Conservation (phyloP, 2,329 filamentous ascomycete genomes). For the Fusarium sacchari region DNA sequence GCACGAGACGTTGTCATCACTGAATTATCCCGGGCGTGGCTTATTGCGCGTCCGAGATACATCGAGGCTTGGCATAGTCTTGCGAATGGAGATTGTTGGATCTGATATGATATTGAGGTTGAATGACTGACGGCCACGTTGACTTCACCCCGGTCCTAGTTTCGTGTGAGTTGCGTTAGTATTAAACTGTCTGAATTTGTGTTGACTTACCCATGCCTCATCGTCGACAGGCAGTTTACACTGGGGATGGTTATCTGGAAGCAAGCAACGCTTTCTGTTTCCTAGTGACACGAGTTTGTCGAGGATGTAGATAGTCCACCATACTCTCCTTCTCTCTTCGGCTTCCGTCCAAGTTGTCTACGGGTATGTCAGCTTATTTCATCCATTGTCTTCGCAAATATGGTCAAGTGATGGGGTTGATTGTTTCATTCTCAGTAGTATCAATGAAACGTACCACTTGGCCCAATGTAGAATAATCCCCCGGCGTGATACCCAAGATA, state of each 20-base stretch:
- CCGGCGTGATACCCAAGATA: not conserved
- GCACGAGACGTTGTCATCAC: not conserved
- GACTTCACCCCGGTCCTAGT: not conserved
- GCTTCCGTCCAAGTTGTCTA: not conserved
- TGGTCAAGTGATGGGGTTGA: accelerated
- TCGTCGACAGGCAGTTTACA: not conserved
- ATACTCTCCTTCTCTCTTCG: not conserved
- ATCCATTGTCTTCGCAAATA: accelerated
- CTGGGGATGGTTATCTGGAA: accelerated
- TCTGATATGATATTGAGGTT: not conserved
- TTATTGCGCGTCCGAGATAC: not conserved
- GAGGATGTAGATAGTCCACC: not conserved
- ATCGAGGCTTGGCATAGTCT: not conserved
- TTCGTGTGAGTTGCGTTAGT: accelerated
- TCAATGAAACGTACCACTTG: not conserved
- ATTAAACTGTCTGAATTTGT: accelerated
- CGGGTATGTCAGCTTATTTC: accelerated
- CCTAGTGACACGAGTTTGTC: not conserved
- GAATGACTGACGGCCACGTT: not conserved
- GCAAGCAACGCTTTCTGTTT: not conserved
- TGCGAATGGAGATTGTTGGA: not conserved
- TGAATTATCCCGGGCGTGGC: accelerated
- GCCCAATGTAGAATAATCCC: not conserved
- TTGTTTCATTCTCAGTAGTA: accelerated
- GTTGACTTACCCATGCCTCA: not conserved